These are phyloP conservation scores for Beauveria caledonica DNA, from an alignment of 2,329 filamentous ascomycete species.

Conservation along the genomic window DNA sequence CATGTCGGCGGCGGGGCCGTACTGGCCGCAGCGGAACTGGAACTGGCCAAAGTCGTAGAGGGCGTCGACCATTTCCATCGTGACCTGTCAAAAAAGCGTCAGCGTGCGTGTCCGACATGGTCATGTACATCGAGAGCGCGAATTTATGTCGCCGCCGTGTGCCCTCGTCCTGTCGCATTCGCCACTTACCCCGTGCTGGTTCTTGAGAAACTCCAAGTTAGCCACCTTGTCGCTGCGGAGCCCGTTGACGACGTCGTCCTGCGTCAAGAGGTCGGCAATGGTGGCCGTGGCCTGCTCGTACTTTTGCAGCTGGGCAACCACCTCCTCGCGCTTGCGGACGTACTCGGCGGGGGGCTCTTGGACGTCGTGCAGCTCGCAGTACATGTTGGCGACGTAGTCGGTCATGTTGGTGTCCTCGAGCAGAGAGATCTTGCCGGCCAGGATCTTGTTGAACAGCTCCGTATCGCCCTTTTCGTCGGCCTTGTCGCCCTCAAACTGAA, in stretches of 20 bases:
- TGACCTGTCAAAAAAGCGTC: conserved; percentile 47
- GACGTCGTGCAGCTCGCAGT: conserved; percentile 79
- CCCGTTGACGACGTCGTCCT: conserved; percentile 84
- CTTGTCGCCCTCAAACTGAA: conserved; percentile 81
- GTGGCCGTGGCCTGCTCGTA: conserved; percentile 82
- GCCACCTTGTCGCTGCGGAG: conserved; percentile 94
- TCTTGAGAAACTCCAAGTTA: conserved; percentile 97
- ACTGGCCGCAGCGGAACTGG: conserved; percentile 96
- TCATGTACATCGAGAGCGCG: too few relatives aligned
- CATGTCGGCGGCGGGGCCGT: conserved; percentile 79
- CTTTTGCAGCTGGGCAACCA: conserved; percentile 72
- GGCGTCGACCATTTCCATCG: conserved; percentile 88
- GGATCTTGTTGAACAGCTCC: conserved; percentile 57
- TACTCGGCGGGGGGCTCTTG: conserved; percentile 76
- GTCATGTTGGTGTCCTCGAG: conserved; percentile 98
- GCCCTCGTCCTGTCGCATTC: too few relatives aligned
- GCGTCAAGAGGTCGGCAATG: conserved; percentile 77
- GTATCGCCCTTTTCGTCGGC: conserved; percentile 65
- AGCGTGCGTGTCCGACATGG: too few relatives aligned
- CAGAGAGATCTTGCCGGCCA: conserved; percentile 83
- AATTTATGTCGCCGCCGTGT: too few relatives aligned
- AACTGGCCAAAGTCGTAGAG: conserved; percentile 95
- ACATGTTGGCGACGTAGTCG: conserved; percentile 88
- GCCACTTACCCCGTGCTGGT: conserved; percentile 73
- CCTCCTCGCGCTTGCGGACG: conserved; percentile 79